These are phyloP conservation scores for Aspergillus floridensis DNA, from an alignment of 2,329 filamentous ascomycete genomes.

Conservation along the genomic window DNA sequence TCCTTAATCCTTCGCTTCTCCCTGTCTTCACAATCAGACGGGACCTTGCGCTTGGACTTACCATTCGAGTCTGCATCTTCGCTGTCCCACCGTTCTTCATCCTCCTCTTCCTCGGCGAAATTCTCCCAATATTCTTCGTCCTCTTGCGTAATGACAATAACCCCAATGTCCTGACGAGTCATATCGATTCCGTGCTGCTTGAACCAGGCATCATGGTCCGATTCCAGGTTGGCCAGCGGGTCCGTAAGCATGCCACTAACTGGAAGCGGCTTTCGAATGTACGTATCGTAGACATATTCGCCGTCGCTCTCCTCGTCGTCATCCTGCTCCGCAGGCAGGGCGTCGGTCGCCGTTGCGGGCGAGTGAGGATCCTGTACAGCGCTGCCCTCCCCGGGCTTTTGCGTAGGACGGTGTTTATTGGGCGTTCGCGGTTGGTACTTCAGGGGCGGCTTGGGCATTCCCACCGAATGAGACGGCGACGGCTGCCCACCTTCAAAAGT, in stretches of 20 bases:
- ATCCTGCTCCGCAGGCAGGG: conserved; percentile 8
- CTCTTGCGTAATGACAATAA: conserved; percentile 43
- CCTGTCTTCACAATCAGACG: not conserved
- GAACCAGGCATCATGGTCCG: conserved; percentile 25
- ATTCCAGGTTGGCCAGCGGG: conserved; percentile 30
- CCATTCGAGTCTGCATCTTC: conserved; percentile 64
- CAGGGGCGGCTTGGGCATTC: conserved; percentile 28
- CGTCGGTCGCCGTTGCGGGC: not conserved
- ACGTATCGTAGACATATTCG: conserved; percentile 63
- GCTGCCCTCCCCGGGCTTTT: not conserved
- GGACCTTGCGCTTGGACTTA: conserved; percentile 21
- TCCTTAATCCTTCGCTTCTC: not conserved
- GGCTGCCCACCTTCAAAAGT: not conserved
- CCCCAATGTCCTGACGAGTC: conserved; percentile 37
- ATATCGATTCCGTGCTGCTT: conserved; percentile 30
- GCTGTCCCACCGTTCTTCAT: conserved; percentile 55
- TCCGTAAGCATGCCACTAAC: conserved; percentile 35
- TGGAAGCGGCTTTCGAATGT: conserved; percentile 51
- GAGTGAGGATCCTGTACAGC: not conserved
- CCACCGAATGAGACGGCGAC: conserved; percentile 9
- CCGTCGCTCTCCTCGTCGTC: conserved; percentile 46
- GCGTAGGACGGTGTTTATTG: conserved; percentile 24
- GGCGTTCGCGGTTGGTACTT: conserved; percentile 40
- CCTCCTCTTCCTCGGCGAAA: conserved; percentile 54
- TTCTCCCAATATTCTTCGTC: conserved; percentile 56